Evolutionary conservation across 1,139 yeast species (phyloP), one percentile per base, ranked within the genome.

Genomic region (Suhomyces bolitotheri): DNA sequence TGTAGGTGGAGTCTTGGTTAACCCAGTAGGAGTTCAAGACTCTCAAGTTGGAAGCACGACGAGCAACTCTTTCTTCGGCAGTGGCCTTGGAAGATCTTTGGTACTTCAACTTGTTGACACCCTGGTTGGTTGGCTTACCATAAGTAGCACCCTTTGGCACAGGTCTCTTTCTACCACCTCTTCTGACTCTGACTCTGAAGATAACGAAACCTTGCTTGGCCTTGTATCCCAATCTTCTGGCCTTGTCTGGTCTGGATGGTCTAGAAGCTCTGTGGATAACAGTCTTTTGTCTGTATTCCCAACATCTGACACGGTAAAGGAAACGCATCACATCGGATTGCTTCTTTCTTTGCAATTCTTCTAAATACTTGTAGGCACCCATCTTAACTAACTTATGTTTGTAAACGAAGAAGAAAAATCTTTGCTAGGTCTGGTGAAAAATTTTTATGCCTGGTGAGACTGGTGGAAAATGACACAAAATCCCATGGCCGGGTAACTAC

Each of bases 51-150:
- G 96, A 81, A 73, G 96, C 95, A 73, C 94, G 89, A 73, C 97
- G 90, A 66, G 97, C 98, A 64, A 90, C 96, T 81, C 97, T 89
- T 80, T 92, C 98, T 79, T 92, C 98, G 62, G 98, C 98, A 62
- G 96, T 90, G 59, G 96, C 79, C 76, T 95, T 88, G 73, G 88
- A 80, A 53, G 97, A 84, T 77, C 94, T 88, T 82, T 92, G 98
- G 95, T 89, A 90, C 81, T 92, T 92, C 80, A 92, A 87, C 76
- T 92, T 97, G 82, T 82, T 82, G 60, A 92, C 94, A 87, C 98
- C 98, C 80, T 88, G 96, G 95, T 92, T 92, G 80, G 98, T 92
- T 83, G 98, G 98, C 86, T 92, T 92, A 87, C 98, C 98, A 84
- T 90, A 90, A 71, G 97, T 92, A 64, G 97, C 97, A 86, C 98